Evolutionary conservation across 768 basidiomycete genomes (phyloP).

Genomic region (Mycena rosella): DNA sequence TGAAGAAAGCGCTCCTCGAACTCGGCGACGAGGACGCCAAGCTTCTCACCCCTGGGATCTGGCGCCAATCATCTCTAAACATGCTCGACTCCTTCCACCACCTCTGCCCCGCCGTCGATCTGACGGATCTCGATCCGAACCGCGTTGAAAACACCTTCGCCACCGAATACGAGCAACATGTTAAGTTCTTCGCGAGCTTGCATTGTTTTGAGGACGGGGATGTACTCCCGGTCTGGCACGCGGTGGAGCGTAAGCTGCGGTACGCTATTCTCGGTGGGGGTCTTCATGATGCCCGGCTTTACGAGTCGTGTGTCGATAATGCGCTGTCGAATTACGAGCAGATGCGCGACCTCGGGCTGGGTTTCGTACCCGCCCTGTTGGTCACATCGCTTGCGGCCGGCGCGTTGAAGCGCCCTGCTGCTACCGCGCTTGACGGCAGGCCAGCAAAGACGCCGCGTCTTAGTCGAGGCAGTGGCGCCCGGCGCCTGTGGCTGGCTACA

Average conservation of each 20-base stretch:
- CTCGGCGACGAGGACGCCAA: neutral
- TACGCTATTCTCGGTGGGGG: neutral
- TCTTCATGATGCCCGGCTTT: neutral
- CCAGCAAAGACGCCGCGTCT: neutral
- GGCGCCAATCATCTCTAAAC: constrained; percentile 9
- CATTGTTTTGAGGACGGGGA: constrained; percentile 1
- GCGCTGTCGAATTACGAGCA: neutral
- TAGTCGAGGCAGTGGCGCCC: too few relatives aligned
- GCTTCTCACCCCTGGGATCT: neutral
- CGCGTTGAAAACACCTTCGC: neutral
- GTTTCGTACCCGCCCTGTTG: too few relatives aligned
- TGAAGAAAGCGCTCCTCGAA: neutral
- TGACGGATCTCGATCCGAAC: neutral
- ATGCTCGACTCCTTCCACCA: neutral
- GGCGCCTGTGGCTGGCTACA: too few relatives aligned
- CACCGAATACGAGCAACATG: constrained; percentile 3
- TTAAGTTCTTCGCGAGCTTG: neutral
- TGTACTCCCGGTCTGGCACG: constrained; percentile 8
- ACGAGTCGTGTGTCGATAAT: neutral
- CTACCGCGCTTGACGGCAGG: neutral
- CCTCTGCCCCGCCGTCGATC: constrained; percentile 5
- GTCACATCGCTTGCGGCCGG: too few relatives aligned
- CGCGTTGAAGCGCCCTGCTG: neutral
- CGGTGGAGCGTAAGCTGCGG: constrained; percentile 1
- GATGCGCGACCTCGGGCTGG: neutral